These are phyloP conservation scores for Ceratocystis diversiconidia DNA, from an alignment of 2,329 filamentous ascomycete genomes.

Conservation along the genomic window DNA sequence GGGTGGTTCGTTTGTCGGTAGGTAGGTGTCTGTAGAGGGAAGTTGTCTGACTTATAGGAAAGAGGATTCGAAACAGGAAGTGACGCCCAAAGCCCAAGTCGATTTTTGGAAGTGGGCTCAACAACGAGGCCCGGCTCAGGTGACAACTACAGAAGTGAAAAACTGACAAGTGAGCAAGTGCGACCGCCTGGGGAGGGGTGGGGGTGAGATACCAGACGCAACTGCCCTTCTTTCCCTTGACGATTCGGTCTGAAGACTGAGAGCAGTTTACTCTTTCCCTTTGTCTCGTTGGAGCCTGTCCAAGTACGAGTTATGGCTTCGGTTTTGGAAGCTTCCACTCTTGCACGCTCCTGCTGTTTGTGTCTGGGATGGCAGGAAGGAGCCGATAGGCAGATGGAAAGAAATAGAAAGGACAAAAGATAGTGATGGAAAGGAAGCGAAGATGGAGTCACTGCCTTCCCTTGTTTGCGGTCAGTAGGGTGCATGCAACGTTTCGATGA, in stretches of 20 bases:
- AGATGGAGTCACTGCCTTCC: neutral
- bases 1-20: neutral
- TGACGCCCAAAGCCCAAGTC: neutral
- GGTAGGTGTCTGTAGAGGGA: neutral
- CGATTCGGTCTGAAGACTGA: neutral
- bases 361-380: neutral
- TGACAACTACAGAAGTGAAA: neutral
- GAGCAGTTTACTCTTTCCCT: neutral
- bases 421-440: neutral
- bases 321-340: neutral
- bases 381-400: neutral
- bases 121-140: neutral
- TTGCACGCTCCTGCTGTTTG: neutral
- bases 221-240: neutral
- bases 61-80: neutral
- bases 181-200: neutral
- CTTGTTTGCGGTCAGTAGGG: neutral
- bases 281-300: neutral
- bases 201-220: neutral
- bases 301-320: neutral
- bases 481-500: neutral
- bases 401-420: neutral
- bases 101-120: neutral
- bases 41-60: conserved; percentile 5
- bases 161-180: neutral